Evolutionary conservation across 305 asterid species (phyloP), one percentile per base, ranked within the genome.

Genomic region (Lippia alba): DNA sequence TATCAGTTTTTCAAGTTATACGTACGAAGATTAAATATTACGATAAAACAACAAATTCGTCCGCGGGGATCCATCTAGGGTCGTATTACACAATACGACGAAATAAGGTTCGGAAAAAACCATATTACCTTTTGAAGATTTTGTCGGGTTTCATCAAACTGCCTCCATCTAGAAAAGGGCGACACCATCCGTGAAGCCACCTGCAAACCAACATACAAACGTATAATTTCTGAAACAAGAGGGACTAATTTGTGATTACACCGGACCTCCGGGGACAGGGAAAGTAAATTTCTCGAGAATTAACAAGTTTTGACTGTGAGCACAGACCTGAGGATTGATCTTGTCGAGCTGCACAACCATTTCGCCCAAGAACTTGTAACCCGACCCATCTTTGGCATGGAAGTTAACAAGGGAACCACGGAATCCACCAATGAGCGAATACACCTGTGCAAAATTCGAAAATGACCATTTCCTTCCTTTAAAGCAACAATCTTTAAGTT

Each of bases 171-270:
- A 61, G 96, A 88, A 77, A 91, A 85, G 64, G 89, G 87, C 0
- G 97, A 88, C 30, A 88, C 97, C 88, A 86, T 81, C 54, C 92
- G 78, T 12, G 97, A 88, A 17, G 97, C 97, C 80, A 88, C 90
- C 97, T 90, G 79, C 67, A 62, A 64, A 60, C 33, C 10, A 12
- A 44, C 15, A 57, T 14, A 56, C 18, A 53, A 5, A 56, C 30
- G 33, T 36, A 36, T 36, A 36, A 46, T 55, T 55, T 50, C 36
- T 65, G 5, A 19, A 20, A 36, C 9, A 36, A 36, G 41, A 36
- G 41, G 41, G 41, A 36, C 41, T 36, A 36, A 36, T 36, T 36
- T 36, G 41, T 36, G 9, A 4, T 36, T 36, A 36, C 4, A 36
- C 41, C 6, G 5, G 9, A 36, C 41, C 6, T 36, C 41, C 2